Base-by-base conservation (phyloP, 768 basidiomycete genomes). In the Dentipellis sp. region DNA sequence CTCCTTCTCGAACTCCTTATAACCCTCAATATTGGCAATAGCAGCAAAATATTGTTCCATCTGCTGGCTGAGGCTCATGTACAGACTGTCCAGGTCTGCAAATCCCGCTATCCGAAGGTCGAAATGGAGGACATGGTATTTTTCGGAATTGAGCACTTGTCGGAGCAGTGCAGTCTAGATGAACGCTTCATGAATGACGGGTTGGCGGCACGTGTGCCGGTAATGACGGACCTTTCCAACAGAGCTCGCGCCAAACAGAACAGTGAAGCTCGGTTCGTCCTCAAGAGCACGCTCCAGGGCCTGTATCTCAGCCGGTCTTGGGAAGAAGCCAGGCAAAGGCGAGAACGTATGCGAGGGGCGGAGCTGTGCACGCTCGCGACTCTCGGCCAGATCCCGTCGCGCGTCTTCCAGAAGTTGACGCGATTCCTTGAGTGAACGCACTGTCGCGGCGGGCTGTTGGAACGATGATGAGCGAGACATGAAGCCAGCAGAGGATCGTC, bases 71-170 rank as follows among this genome's bases (percentile, higher is more conserved):
- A 93, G 75, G 54, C 87, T 85, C 67, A 74, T 77, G 64, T 92
- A 91, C 36, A 92, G 73, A 62, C 89, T 91, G 1, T 79, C 71
- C 10, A 92, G 74, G 64, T 91, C 90, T 2, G 88, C 88, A 63
- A 92, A 92, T 0, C 88, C 89, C 3, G 90, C 80, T 50, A 91
- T 89, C 4, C 89, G 82, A 45, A 93, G 75, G 67, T 92, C 89
- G 61, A 92, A 88, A 64, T 90, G 86, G 50, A 91, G 76, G 54
- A 91, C 87, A 69, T 90, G 87, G 64, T 86, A 92, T 51, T 72
- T 73, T 10, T 82, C 76, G 17, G 75, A 72, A 10, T 81, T 82
- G 22, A 93, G 79, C 23, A 91, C 81, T 69, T 92, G 86, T 47
- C 89, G 79, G 11, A 92, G 74, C 8, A 93, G 77, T 0, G 86